Conservation (phyloP, 495 filamentous ascomycete species). For the Lasiosphaeriaceae sp. region DNA sequence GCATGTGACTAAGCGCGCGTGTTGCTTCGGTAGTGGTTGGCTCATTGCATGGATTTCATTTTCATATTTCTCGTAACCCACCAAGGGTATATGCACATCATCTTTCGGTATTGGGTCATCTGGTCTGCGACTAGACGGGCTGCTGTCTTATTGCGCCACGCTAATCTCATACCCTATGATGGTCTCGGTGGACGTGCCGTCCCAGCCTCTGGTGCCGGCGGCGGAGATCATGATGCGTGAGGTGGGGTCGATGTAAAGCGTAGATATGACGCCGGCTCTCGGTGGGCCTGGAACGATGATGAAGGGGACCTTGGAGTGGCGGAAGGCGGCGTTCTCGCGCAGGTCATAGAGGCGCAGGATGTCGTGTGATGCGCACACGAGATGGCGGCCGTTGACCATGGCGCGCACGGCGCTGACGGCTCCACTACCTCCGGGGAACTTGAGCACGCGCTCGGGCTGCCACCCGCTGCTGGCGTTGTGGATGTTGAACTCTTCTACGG, state of each 20-base stretch:
- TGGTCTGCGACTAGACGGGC: too few relatives aligned
- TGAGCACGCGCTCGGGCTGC: slow-evolving; percentile 75
- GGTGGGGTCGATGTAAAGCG: slow-evolving; percentile 79
- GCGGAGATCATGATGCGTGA: slow-evolving; percentile 87
- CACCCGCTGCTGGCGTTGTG: slow-evolving; percentile 66
- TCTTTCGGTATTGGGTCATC: too few relatives aligned
- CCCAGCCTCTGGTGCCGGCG: slow-evolving; percentile 91
- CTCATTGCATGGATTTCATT: too few relatives aligned
- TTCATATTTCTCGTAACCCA: too few relatives aligned
- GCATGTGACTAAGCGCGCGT: too few relatives aligned
- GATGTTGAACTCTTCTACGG: slow-evolving; percentile 89
- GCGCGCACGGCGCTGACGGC: slow-evolving; percentile 79
- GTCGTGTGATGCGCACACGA: slow-evolving; percentile 92
- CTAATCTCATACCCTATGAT: slow-evolving; percentile 88
- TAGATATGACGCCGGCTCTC: slow-evolving; percentile 80
- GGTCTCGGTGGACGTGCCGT: slow-evolving; percentile 87
- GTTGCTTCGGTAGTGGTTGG: too few relatives aligned
- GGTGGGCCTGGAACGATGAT: slow-evolving; percentile 90
- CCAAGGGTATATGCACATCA: too few relatives aligned
- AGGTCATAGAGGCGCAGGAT: slow-evolving; percentile 92
- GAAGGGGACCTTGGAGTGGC: slow-evolving; percentile 83
- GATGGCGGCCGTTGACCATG: slow-evolving; percentile 91
- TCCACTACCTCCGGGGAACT: slow-evolving; percentile 85
- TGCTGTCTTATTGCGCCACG: slow-evolving; percentile 5
- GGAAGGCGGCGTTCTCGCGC: slow-evolving; percentile 58